Base-by-base conservation (phyloP, 495 filamentous ascomycete species). In the Astrocystis sublimbata region DNA sequence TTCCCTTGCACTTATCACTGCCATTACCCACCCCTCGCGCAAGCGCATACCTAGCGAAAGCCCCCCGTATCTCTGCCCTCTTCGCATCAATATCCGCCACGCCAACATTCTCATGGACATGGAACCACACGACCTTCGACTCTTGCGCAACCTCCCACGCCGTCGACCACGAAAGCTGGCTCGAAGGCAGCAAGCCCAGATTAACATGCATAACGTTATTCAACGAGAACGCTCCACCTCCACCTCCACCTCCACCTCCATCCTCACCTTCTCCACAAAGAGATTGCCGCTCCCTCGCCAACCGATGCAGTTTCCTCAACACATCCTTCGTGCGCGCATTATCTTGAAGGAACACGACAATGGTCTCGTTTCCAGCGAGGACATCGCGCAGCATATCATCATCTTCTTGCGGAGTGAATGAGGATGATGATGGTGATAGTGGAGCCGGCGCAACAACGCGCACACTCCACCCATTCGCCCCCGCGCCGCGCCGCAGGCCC, bases 41-140 rank as follows among this genome's bases (percentile, higher is more conserved):
- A 57, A 26, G 17, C 51, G 66, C 63, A 71, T 75, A 74, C 8
- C 71, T 50, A 50, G 69, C 63, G 50, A 83, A 74, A 38, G 72
- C 64, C 3, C 41, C 36, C 51, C 80, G 73, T 4, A 88, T 75
- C 63, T 83, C 78, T 6, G 65, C 68, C 45, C 65, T 81, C 71
- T 83, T 84, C n/a, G 61, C 60, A 49, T 86, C 81, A 46, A 93
- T 85, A 51, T 89, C 82, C 9, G 69, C 75, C 8, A 83, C 78
- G 19, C 83, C 87, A 2, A 96, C 85, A 71, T 96, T 96, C 75
- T 94, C 92, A 71, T 97, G 93, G 19, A 92, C 76, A 78, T 97
- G 92, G 12, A 92, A 64, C 89, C 89, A 93, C 9, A 85, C 88
- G 28, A 75, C 75, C 13, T 15, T 47, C 9, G 23, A 51, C 42